Conservation (phyloP, 176 grass and related monocot species). For the Rhipidocladum racemiflorum region DNA sequence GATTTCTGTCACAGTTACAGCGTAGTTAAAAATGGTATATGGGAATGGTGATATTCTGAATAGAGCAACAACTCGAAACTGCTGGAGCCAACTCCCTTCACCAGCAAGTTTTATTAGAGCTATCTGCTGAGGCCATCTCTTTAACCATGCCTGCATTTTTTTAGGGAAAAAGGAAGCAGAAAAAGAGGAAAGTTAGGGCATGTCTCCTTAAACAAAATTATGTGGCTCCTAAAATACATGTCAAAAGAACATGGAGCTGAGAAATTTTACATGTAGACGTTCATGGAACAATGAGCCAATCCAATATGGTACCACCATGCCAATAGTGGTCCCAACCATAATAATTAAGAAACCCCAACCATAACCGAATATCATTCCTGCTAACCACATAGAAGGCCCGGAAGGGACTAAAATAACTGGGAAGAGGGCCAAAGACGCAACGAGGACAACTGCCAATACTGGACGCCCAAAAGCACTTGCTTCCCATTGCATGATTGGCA, state of each 20-base stretch:
- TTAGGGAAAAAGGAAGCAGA: neutral
- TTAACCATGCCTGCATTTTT: constrained; percentile 73
- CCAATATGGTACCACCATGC: constrained; percentile 87
- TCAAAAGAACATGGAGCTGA: neutral
- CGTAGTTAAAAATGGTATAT: constrained; percentile 96
- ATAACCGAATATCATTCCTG: constrained; percentile 99
- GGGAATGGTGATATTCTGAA: constrained; percentile 97
- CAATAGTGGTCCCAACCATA: constrained; percentile 87
- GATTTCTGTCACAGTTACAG: constrained; percentile 75
- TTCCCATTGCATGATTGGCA: constrained; percentile 99
- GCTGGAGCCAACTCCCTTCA: constrained; percentile 86
- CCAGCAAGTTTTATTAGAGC: constrained; percentile 80
- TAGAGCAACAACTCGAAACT: constrained; percentile 81
- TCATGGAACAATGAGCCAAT: constrained; percentile 82
- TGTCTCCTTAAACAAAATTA: neutral
- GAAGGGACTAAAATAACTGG: constrained; percentile 83
- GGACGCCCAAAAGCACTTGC: constrained; percentile 89
- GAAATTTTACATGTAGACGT: constrained; percentile 72
- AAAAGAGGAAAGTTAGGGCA: neutral
- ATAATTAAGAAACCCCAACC: constrained; percentile 98
- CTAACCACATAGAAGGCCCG: constrained; percentile 97
- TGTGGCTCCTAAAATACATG: neutral
- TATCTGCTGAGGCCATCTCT: constrained; percentile 86
- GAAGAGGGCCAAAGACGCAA: constrained; percentile 82
- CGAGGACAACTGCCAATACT: constrained; percentile 70